Evolutionary conservation across 768 basidiomycete species (phyloP).

Genomic region (Panaeolus cyanescens): DNA sequence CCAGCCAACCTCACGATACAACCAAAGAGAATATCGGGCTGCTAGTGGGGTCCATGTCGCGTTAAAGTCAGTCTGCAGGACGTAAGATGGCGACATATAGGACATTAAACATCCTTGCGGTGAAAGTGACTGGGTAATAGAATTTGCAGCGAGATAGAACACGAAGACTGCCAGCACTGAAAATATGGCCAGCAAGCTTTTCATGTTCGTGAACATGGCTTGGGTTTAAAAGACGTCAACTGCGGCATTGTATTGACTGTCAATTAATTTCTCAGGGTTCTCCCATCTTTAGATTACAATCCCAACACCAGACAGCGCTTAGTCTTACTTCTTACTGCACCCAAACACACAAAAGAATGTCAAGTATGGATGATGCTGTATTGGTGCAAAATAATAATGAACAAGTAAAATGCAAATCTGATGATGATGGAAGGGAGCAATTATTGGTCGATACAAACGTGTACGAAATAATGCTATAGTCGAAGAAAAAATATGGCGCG

Average conservation of each 20-base stretch:
- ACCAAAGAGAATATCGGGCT: conserved; percentile 77
- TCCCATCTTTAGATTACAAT: too few relatives aligned
- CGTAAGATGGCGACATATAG: conserved; percentile 92
- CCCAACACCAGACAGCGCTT: background rate
- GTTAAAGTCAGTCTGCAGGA: conserved; percentile 70
- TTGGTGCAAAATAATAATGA: conserved; percentile 2
- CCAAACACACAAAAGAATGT: background rate
- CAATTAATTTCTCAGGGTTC: too few relatives aligned
- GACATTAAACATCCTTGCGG: conserved; percentile 97
- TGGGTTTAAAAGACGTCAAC: background rate
- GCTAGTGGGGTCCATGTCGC: conserved; percentile 71
- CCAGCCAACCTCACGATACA: conserved; percentile 91
- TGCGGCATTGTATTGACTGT: too few relatives aligned
- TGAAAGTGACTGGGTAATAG: conserved; percentile 57
- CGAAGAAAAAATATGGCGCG: background rate
- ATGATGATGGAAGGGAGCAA: background rate
- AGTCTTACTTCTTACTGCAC: background rate
- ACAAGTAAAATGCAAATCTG: background rate
- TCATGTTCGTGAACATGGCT: conserved; percentile 23
- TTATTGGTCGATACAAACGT: conserved; percentile 1
- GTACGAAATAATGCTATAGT: background rate
- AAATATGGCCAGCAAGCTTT: conserved; percentile 36
- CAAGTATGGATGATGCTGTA: conserved; percentile 2
- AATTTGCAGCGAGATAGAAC: conserved; percentile 44
- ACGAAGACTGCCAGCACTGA: conserved; percentile 33